A percentile compares a stretch with the other conserved stretches of the same genome.
Evolutionary conservation across 495 filamentous ascomycete genomes (phyloP).

Genomic region (Penicillium bovifimosum): DNA sequence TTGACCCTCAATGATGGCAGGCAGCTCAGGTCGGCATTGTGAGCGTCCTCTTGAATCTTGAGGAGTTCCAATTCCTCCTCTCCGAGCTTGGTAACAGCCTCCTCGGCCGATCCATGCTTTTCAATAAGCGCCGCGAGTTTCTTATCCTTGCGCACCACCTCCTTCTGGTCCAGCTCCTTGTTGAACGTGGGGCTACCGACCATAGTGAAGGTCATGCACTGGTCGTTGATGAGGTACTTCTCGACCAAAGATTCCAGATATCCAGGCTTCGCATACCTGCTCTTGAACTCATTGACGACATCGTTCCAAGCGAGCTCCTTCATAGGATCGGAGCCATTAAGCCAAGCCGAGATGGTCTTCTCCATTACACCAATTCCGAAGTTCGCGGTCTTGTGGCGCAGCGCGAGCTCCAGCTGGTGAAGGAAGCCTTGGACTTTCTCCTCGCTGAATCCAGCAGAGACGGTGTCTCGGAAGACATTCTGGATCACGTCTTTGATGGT

Average conservation of each 20-base stretch:
- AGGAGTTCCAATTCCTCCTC: slow-evolving; percentile 75
- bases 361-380: slow-evolving; percentile 92
- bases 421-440: slow-evolving; percentile 89
- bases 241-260: slow-evolving; percentile 84
- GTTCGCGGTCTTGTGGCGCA: slow-evolving; percentile 92
- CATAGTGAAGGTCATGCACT: slow-evolving; percentile 91
- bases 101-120: slow-evolving; percentile 61
- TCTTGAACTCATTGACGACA: slow-evolving; percentile 74
- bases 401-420: slow-evolving; percentile 81
- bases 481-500: slow-evolving; percentile 69
- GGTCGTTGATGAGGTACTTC: slow-evolving; percentile 84
- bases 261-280: slow-evolving; percentile 57
- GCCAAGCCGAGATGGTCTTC: slow-evolving; percentile 83
- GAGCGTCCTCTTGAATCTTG: slow-evolving; percentile 74
- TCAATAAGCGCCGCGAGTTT: slow-evolving; percentile 67
- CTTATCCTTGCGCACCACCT: slow-evolving; percentile 58
- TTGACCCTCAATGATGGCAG: slow-evolving; percentile 80
- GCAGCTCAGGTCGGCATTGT: slow-evolving; percentile 76
- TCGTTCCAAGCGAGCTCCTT: slow-evolving; percentile 86
- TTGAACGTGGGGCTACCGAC: slow-evolving; percentile 70
- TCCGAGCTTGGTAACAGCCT: slow-evolving; percentile 63
- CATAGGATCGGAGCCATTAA: slow-evolving; percentile 90
- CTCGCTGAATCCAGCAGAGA: slow-evolving; percentile 72
- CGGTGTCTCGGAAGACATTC: slow-evolving; percentile 58
- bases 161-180: slow-evolving; percentile 69